Conservation (phyloP, 495 filamentous ascomycete genomes). For the Neurospora cerealis region DNA sequence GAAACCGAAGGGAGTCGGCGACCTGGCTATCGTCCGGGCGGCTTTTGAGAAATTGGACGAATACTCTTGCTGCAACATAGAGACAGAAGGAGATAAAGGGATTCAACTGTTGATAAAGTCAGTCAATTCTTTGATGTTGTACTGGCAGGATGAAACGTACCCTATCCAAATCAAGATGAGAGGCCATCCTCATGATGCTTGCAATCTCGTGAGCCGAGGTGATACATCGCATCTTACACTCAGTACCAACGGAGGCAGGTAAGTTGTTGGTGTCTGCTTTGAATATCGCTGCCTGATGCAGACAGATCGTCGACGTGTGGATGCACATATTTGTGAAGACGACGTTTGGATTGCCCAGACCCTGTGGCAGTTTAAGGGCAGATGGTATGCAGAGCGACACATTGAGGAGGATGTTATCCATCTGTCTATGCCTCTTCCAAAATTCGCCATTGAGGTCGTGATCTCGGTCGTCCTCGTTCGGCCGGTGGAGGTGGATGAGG, state of each 20-base stretch:
- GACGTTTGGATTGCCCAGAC: slow-evolving; percentile 70
- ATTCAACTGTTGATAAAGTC: slow-evolving; percentile 59
- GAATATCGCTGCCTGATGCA: slow-evolving; percentile 96
- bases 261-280: slow-evolving; percentile 87
- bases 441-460: slow-evolving; percentile 88
- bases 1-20: slow-evolving; percentile 74
- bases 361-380: slow-evolving; percentile 71
- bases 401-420: slow-evolving; percentile 86
- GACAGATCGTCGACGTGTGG: slow-evolving; percentile 91
- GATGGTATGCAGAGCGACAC: slow-evolving; percentile 74
- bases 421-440: slow-evolving; percentile 83
- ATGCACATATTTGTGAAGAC: slow-evolving; percentile 96
- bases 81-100: slow-evolving; percentile 94
- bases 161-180: slow-evolving; percentile 72
- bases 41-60: slow-evolving; percentile 89
- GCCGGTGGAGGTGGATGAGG: slow-evolving; percentile 85
- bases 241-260: slow-evolving; percentile 63
- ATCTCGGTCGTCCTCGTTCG: slow-evolving; percentile 70
- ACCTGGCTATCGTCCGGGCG: slow-evolving; percentile 76
- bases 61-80: slow-evolving; percentile 89
- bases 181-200: slow-evolving; percentile 93
- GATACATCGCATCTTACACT: slow-evolving; percentile 88
- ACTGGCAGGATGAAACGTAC: slow-evolving; percentile 43
- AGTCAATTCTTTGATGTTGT: background rate
- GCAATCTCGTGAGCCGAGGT: slow-evolving; percentile 90